Evolutionary conservation across 768 basidiomycete species (phyloP), one percentile per base, ranked within the genome.

Genomic region (Pleurotus platypus): DNA sequence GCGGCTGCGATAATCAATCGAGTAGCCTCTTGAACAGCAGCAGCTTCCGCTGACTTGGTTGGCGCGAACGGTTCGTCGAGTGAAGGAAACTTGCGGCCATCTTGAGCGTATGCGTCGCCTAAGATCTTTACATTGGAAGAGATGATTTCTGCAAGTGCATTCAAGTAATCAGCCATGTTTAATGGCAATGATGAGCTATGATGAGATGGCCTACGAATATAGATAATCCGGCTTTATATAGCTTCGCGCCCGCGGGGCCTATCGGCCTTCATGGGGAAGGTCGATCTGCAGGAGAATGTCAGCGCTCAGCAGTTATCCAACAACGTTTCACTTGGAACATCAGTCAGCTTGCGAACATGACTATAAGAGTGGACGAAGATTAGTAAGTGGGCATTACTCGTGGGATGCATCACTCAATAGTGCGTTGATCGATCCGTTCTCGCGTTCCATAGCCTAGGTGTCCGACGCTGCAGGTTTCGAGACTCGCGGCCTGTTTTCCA

Each of bases 1-100:
- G 65, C 63, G 8, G 66, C 66, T 24, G 66, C 62, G 11, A 63
- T 51, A 6, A 67, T 59, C 18, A 61, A 48, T 13, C 50, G 39
- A 6, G 45, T 62, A 15, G 61, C 55, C 8, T 43, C 49, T 22
- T 63, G 20, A n/a, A 63, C 55, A 27, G 49, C 42, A 2, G 20
- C 37, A 35, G 56, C 47, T 47, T 57, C 49, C 8, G n/a, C 48
- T 6, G 39, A 26, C 15, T 5, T n/a, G 15, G 37, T 18, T 22
- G 61, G 59, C 37, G 20, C 46, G 47, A 57, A 63, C 9, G 62
- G 62, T 18, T 59, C 62, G 43, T 62, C 59, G 27, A 62, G 49
- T 18, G 51, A 49, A 35, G 62, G 62, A 43, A 57, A 43, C 12
- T 49, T 48, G 11, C 27, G 48, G 2, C 49, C 54, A 43, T 50